phyloP scores from a whole-genome alignment of 106 monocot species.

The Alisma plantagoaquatica region DNA sequence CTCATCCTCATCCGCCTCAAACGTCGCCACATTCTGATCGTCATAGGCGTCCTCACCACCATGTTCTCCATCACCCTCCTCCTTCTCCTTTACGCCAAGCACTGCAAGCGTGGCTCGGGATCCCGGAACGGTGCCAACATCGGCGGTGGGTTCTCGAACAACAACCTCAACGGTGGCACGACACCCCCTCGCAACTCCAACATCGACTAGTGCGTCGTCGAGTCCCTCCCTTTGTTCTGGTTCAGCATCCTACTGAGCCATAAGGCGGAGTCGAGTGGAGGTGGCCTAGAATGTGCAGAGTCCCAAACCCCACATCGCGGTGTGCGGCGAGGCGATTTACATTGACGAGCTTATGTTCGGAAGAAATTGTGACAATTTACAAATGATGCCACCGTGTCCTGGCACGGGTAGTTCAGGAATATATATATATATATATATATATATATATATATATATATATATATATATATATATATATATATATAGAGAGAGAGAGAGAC shows the following conservation, averaged over 20 bases:
- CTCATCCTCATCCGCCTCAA: conserved; percentile 3
- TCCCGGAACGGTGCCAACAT: background rate
- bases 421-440: too few relatives aligned
- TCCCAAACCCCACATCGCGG: too few relatives aligned
- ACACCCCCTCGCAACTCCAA: conserved; percentile 42
- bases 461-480: too few relatives aligned
- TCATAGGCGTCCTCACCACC: conserved; percentile 50
- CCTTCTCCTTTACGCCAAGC: conserved; percentile 75
- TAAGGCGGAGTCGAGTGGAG: too few relatives aligned
- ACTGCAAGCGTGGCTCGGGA: conserved; percentile 34
- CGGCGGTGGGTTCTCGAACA: too few relatives aligned
- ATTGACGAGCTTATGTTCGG: too few relatives aligned
- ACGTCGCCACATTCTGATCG: background rate
- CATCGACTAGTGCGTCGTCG: conserved; percentile 50
- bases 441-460: too few relatives aligned
- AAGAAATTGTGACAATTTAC: too few relatives aligned
- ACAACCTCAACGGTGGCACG: background rate
- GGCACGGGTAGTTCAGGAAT: too few relatives aligned
- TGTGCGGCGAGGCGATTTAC: too few relatives aligned
- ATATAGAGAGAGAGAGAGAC: too few relatives aligned
- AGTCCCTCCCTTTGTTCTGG: conserved; percentile 79
- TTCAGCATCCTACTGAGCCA: conserved; percentile 52
- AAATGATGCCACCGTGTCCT: too few relatives aligned
- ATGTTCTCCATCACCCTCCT: conserved; percentile 74
- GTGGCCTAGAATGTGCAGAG: conserved; percentile 87